These are phyloP conservation scores for Dicorynia guianensis DNA, from an alignment of 306 rosid genomes.

Conservation along the genomic window DNA sequence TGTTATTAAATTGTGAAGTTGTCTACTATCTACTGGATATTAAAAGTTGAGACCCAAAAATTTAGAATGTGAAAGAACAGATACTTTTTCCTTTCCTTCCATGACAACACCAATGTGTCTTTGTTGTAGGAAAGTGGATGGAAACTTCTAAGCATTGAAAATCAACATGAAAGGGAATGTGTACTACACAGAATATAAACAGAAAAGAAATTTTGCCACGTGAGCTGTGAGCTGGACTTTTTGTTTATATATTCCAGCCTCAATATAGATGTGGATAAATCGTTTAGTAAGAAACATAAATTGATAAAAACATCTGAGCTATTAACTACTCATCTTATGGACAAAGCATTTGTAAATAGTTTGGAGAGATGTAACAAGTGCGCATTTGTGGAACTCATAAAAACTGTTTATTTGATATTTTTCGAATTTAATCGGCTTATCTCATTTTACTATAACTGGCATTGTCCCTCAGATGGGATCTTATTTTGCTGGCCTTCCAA, in stretches of 20 bases:
- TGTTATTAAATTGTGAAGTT: neutral
- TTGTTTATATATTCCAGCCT: slow-evolving; percentile 4
- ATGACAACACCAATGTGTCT: neutral
- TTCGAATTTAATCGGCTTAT: neutral
- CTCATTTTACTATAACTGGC: slow-evolving; percentile 6
- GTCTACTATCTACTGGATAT: neutral
- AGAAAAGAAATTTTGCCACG: neutral
- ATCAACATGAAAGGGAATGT: neutral
- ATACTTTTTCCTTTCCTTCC: slow-evolving; percentile 1
- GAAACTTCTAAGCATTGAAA: neutral
- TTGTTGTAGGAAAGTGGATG: neutral
- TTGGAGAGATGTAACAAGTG: neutral
- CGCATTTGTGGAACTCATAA: slow-evolving; percentile 1
- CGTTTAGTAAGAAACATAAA: slow-evolving; percentile 3
- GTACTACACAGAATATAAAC: neutral
- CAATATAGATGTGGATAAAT: neutral
- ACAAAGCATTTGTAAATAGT: neutral
- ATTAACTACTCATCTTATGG: slow-evolving; percentile 1
- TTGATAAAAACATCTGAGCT: neutral
- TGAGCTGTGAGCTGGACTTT: slow-evolving; percentile 12
- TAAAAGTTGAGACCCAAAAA: slow-evolving; percentile 5
- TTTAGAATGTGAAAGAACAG: neutral
- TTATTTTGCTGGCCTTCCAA: slow-evolving; percentile 12
- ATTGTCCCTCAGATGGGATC: neutral
- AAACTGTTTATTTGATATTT: neutral